Evolutionary conservation across 768 basidiomycete species (phyloP).

Genomic region (Pleurotus salmoneostramineus): DNA sequence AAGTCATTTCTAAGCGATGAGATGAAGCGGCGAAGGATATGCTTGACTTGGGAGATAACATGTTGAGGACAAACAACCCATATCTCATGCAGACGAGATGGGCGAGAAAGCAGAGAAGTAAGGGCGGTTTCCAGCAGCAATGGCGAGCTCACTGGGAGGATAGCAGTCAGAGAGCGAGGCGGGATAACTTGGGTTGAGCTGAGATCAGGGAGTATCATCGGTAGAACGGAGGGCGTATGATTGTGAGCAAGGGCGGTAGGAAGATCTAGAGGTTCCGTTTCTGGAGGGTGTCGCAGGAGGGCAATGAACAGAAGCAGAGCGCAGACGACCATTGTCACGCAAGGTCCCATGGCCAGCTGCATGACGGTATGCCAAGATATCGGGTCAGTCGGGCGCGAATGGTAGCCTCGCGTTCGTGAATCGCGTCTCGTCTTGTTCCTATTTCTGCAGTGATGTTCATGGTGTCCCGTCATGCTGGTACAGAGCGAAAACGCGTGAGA

Average conservation of each 20-base stretch:
- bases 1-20: conserved; percentile 22
- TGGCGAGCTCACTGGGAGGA: conserved; percentile 40
- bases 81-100: conserved; percentile 36
- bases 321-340: neutral
- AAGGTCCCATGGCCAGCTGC: conserved; percentile 2
- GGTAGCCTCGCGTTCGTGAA: conserved; percentile 6
- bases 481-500: neutral
- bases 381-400: neutral
- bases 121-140: conserved; percentile 36
- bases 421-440: neutral
- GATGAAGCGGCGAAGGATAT: conserved; percentile 28
- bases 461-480: neutral
- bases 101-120: conserved; percentile 30
- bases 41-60: conserved; percentile 29
- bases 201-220: neutral
- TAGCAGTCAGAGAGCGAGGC: conserved; percentile 35
- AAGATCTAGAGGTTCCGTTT: neutral
- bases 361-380: neutral
- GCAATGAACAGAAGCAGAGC: neutral
- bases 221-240: too few species aligned
- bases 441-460: neutral
- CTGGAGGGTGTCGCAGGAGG: conserved; percentile 3
- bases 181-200: neutral
- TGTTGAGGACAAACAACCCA: conserved; percentile 41
- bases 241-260: too few species aligned